phyloP scores from a whole-genome alignment of 164 flowering plant species.

The Magnolia changhungtana region DNA sequence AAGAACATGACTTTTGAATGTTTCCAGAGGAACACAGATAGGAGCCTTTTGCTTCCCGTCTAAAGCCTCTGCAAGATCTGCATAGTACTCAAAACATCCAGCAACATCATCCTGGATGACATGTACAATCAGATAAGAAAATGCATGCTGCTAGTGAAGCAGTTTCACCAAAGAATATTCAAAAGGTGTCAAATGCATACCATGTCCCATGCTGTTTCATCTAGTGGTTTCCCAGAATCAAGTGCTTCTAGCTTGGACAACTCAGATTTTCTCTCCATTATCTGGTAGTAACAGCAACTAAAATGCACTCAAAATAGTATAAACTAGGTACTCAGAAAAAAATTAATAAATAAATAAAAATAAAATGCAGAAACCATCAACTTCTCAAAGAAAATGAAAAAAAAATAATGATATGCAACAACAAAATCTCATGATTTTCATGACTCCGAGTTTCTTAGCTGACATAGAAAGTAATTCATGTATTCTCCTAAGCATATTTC shows the following conservation, averaged over 20 bases:
- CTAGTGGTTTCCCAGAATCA: slow-evolving; percentile 91
- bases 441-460: not conserved
- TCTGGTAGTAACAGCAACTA: slow-evolving; percentile 42
- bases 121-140: slow-evolving; percentile 16
- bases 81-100: slow-evolving; percentile 91
- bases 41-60: slow-evolving; percentile 81
- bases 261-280: slow-evolving; percentile 64
- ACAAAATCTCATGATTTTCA: not conserved
- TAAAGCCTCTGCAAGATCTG: slow-evolving; percentile 87
- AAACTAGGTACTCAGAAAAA: not conserved
- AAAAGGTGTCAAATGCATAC: slow-evolving; percentile 35
- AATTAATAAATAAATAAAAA: not conserved
- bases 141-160: not conserved
- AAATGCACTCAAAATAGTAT: slow-evolving; percentile 12
- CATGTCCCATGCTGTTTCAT: slow-evolving; percentile 95
- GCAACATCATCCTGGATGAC: slow-evolving; percentile 91
- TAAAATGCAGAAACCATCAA: not conserved
- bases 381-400: not conserved
- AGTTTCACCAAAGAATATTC: not conserved
- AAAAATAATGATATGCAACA: not conserved
- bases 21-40: slow-evolving; percentile 70
- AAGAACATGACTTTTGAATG: slow-evolving; percentile 64
- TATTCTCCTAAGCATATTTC: not conserved
- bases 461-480: not conserved
- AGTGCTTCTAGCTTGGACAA: slow-evolving; percentile 77